These are phyloP conservation scores for Aspergillus thermomutatus DNA, from an alignment of 2,329 filamentous ascomycete genomes.

Conservation along the genomic window DNA sequence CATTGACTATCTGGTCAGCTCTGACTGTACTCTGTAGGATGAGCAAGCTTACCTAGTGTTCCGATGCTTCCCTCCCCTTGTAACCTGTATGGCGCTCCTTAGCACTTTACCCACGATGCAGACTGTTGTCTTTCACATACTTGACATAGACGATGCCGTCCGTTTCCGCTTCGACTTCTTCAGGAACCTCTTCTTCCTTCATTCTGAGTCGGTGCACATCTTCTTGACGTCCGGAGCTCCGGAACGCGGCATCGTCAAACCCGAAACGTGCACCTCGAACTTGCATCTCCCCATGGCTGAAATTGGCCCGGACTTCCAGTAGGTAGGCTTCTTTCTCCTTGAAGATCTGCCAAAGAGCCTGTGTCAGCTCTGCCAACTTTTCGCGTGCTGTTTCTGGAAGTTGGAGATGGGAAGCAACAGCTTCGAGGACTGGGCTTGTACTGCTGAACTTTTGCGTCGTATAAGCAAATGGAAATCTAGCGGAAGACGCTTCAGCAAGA, in stretches of 20 bases:
- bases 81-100: conserved; percentile 25
- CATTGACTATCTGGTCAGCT: conserved; percentile 60
- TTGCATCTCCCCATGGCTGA: conserved; percentile 45
- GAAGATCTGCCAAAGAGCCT: conserved; percentile 58
- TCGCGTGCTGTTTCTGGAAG: conserved; percentile 47
- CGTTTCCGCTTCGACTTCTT: conserved; percentile 61
- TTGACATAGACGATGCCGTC: conserved; percentile 78
- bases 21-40: not conserved
- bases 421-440: conserved; percentile 39
- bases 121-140: conserved; percentile 27
- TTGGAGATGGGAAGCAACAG: conserved; percentile 49
- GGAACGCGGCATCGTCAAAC: conserved; percentile 69
- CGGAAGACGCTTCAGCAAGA: conserved; percentile 43
- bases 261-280: conserved; percentile 56
- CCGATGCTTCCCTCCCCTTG: conserved; percentile 63
- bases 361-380: conserved; percentile 50
- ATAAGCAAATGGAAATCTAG: conserved; percentile 63
- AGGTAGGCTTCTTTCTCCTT: conserved; percentile 63
- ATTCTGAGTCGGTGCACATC: conserved; percentile 59
- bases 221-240: conserved; percentile 58
- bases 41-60: conserved; percentile 53
- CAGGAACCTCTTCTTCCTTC: conserved; percentile 48
- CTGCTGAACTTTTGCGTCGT: conserved; percentile 44
- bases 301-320: conserved; percentile 51
- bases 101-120: not conserved